Base-by-base conservation (phyloP, 768 basidiomycete genomes). In the Panaeolus papilionaceus region DNA sequence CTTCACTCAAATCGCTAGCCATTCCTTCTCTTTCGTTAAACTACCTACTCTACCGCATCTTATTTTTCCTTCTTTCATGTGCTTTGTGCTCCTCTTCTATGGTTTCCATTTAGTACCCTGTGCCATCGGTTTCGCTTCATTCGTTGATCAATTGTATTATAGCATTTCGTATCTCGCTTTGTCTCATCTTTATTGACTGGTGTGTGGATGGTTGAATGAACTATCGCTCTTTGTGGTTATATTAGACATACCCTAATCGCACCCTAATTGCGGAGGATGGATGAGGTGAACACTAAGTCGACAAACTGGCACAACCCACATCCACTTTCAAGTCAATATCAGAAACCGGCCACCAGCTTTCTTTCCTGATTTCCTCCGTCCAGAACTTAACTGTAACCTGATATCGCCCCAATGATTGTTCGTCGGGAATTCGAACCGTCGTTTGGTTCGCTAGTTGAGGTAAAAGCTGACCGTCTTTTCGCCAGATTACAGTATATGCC, bases 401-500 rank as follows among this genome's bases (percentile, higher is more conserved):
- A 33, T 58, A 58, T 8, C 37, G 26, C 11, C 54, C 54, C 4
- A 18, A 58, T 5, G 26, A 2, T 37, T 37, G 10, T 14, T 28
- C 54, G 14, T 58, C 54, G 16, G 4, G 20, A 6, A 58, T 33
- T 33, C 33, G 54, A 58, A 90, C 74, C 42, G 63, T 71, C 11
- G 90, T 92, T 71, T 78, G 73, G 72, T 92, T 88, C 1, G 84
- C 73, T 65, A 85, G 85, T 6, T 74, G 76, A 1, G 77, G 73
- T n/a, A 92, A 70, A 2, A 79, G 67, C 0, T 68, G 67, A 11
- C 83, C 86, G 68, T 89, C 81, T 68, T 80, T 85, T 38, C 74
- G 74, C 91, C 92, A 92, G 20, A 73, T 73, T 64, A 92, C 84
- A 9, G 79, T 78, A 71, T 90, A 91, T 64, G 81, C 83, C 54